Conservation (phyloP, 208 protist species). For the Herpetomonas samuelpessoai region DNA sequence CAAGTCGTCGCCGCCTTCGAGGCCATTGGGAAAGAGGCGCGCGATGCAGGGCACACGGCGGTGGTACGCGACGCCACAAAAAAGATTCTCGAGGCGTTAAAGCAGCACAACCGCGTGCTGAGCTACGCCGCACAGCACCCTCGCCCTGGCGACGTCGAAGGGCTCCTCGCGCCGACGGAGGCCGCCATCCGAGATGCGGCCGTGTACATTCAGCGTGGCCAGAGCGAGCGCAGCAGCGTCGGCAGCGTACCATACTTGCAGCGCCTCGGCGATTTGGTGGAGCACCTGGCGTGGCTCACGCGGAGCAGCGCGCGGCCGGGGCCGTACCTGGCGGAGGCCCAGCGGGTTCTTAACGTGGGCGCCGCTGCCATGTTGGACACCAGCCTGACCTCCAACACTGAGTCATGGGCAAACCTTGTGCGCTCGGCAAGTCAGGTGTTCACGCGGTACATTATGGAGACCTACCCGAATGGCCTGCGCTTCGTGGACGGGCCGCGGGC, state of each 20-base stretch:
- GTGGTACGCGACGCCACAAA: slow-evolving; percentile 5
- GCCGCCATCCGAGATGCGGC: slow-evolving; percentile 8
- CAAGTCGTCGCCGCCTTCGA: slow-evolving; percentile 9
- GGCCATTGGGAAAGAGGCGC: not conserved
- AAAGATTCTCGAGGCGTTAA: slow-evolving; percentile 8
- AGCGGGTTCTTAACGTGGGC: not conserved
- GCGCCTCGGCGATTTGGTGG: not conserved
- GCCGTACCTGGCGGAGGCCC: not conserved
- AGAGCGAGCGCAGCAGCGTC: not conserved
- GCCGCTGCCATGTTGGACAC: not conserved
- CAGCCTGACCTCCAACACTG: not conserved
- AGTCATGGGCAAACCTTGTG: not conserved
- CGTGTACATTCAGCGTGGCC: slow-evolving; percentile 8
- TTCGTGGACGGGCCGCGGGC: not conserved
- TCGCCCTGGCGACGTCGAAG: slow-evolving; percentile 7
- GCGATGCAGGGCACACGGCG: slow-evolving; percentile 3
- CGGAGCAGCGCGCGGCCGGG: not conserved
- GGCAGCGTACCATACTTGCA: not conserved
- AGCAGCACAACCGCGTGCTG: slow-evolving; percentile 17
- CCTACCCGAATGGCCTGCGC: not conserved
- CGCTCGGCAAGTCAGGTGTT: not conserved
- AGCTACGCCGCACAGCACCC: slow-evolving; percentile 8
- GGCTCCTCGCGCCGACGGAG: slow-evolving; percentile 6
- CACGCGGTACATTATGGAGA: not conserved
- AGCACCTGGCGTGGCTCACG: not conserved